These are phyloP conservation scores for Ramaria rubella DNA, from an alignment of 768 basidiomycete species.

Conservation along the genomic window DNA sequence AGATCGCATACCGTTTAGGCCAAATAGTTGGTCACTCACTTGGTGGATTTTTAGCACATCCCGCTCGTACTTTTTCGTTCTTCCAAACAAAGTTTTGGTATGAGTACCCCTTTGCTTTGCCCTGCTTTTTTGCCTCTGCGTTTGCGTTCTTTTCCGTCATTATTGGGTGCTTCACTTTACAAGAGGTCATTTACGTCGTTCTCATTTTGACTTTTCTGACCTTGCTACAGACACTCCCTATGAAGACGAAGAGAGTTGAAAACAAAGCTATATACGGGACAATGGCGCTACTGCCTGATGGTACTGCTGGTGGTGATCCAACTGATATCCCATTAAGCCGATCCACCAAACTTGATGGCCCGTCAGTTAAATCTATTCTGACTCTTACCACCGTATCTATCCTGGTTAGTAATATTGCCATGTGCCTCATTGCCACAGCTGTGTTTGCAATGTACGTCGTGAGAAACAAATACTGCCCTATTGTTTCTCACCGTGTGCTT, in stretches of 20 bases:
- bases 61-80: slow-evolving; percentile 8
- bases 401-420: slow-evolving; percentile 5
- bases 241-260: background rate
- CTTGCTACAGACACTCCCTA: background rate
- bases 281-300: background rate
- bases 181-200: slow-evolving; percentile 15
- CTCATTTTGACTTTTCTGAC: background rate
- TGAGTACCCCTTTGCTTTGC: slow-evolving; percentile 18
- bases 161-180: slow-evolving; percentile 14
- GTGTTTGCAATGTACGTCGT: slow-evolving; percentile 8
- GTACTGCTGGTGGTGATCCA: too few species aligned
- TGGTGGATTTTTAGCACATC: slow-evolving; percentile 11
- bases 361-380: slow-evolving; percentile 3
- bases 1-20: slow-evolving; percentile 10
- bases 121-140: slow-evolving; percentile 16
- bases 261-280: background rate
- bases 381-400: slow-evolving; percentile 11
- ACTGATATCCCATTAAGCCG: too few species aligned
- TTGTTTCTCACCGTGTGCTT: background rate
- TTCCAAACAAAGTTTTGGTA: slow-evolving; percentile 14
- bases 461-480: background rate
- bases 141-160: slow-evolving; percentile 13
- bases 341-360: too few species aligned
- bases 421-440: slow-evolving; percentile 3
- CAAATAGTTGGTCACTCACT: slow-evolving; percentile 11